phyloP scores from a whole-genome alignment of 2,329 filamentous ascomycete species.

The Zelopaecilomyces penicillatus region DNA sequence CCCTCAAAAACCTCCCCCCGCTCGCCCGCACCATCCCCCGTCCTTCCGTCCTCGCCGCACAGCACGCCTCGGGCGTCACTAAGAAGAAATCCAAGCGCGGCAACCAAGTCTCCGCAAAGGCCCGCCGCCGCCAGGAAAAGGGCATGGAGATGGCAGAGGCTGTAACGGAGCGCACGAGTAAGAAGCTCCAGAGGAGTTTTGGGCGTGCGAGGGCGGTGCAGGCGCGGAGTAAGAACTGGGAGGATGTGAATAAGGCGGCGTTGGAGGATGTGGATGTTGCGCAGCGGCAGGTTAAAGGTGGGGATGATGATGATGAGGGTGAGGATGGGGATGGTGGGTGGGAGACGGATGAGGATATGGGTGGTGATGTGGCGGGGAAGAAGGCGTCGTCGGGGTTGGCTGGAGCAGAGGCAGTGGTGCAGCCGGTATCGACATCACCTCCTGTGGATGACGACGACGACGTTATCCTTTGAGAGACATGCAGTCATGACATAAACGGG shows the following conservation, averaged over 20 bases:
- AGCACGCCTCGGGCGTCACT: slow-evolving; percentile 56
- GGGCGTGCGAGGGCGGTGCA: slow-evolving; percentile 39
- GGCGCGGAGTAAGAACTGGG: slow-evolving; percentile 46
- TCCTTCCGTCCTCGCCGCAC: slow-evolving; percentile 61
- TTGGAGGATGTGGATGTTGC: slow-evolving; percentile 16
- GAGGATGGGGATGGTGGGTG: slow-evolving; percentile 13
- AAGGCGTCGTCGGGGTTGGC: neutral
- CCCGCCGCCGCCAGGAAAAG: slow-evolving; percentile 47
- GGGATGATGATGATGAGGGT: slow-evolving; percentile 17
- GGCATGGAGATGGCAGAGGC: slow-evolving; percentile 52
- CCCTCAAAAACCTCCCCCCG: slow-evolving; percentile 52
- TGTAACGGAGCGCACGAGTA: slow-evolving; percentile 48
- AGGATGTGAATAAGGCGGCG: slow-evolving; percentile 43
- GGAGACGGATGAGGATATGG: slow-evolving; percentile 30
- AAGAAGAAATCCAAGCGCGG: slow-evolving; percentile 59
- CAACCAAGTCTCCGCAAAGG: slow-evolving; percentile 44
- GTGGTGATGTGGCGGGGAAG: slow-evolving; percentile 14
- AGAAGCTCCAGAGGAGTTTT: slow-evolving; percentile 48
- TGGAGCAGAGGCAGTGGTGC: neutral
- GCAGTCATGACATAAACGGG: slow-evolving; percentile 3
- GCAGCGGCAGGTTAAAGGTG: slow-evolving; percentile 11
- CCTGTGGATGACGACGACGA: slow-evolving; percentile 20
- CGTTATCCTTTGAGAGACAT: slow-evolving; percentile 21
- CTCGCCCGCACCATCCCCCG: slow-evolving; percentile 32
- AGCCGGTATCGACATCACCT: slow-evolving; percentile 1